A percentile compares a stretch with the other conserved stretches of the same genome.
Conservation (phyloP, 306 rosid species). For the Abrus precatorius region DNA sequence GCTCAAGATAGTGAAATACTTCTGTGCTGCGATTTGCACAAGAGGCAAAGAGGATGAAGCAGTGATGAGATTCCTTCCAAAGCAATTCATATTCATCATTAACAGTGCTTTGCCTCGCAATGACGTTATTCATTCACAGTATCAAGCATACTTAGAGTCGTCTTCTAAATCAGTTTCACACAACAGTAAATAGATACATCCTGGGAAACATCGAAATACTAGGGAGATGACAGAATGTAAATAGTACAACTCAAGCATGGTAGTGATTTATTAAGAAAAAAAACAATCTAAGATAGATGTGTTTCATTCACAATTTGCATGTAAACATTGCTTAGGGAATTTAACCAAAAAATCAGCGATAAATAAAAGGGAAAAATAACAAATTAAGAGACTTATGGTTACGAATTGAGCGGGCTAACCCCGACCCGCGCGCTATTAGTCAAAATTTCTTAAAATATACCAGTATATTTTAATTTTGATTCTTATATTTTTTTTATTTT, state of each 20-base stretch:
- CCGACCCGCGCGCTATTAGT: too few relatives aligned
- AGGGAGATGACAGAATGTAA: conserved; percentile 5
- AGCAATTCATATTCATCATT: conserved; percentile 61
- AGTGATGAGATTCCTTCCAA: conserved; percentile 63
- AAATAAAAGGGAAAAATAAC: background rate
- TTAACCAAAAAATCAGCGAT: background rate
- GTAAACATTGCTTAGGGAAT: background rate
- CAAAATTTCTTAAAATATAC: too few relatives aligned
- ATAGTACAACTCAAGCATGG: background rate
- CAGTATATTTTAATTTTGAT: too few relatives aligned
- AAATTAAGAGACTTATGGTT: too few relatives aligned
- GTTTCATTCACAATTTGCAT: conserved; percentile 26
- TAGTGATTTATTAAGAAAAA: background rate
- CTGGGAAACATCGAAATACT: conserved; percentile 35
- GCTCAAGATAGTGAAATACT: conserved; percentile 50
- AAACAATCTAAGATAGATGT: background rate
- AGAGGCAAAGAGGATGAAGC: conserved; percentile 63
- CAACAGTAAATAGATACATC: background rate
- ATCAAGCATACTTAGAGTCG: conserved; percentile 35
- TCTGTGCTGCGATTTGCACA: conserved; percentile 71
- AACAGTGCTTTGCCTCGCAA: conserved; percentile 42
- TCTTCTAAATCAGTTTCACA: conserved; percentile 31
- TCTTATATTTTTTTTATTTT: too few relatives aligned
- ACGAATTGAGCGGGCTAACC: too few relatives aligned
- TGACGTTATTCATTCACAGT: conserved; percentile 51